Evolutionary conservation across 768 basidiomycete genomes (phyloP).

Genomic region (Coprinellus micaceus): DNA sequence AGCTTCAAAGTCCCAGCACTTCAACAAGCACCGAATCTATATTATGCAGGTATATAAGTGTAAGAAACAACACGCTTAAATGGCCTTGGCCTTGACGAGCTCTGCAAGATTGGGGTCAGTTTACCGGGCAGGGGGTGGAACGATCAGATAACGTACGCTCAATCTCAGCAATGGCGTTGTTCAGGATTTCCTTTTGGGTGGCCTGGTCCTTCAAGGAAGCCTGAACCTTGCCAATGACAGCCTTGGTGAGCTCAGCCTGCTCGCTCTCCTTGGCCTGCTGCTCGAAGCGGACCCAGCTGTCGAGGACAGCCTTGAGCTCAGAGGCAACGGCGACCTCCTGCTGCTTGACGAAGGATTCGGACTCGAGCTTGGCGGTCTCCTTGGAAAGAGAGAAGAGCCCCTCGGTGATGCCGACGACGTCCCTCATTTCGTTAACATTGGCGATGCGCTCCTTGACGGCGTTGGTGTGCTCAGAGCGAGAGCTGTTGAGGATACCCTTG

Average conservation of each 20-base stretch:
- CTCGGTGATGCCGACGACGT: conserved; percentile 88
- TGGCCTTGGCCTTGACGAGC: conserved; percentile 88
- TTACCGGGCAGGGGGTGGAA: neutral
- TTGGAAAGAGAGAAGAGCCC: conserved; percentile 90
- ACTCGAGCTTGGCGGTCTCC: conserved; percentile 92
- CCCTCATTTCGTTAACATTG: conserved; percentile 91
- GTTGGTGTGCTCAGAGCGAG: conserved; percentile 86
- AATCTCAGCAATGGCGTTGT: conserved; percentile 78
- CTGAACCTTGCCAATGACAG: conserved; percentile 85
- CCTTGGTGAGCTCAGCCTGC: conserved; percentile 86
- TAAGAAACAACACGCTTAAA: conserved; percentile 43
- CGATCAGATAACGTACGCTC: conserved; percentile 67
- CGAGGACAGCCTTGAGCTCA: conserved; percentile 91
- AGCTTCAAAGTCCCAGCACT: too few species aligned
- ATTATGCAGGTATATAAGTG: conserved; percentile 15
- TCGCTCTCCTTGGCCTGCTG: conserved; percentile 95
- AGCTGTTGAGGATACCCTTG: conserved; percentile 72
- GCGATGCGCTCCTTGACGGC: conserved; percentile 92
- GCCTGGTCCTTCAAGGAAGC: conserved; percentile 82
- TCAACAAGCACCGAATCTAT: neutral
- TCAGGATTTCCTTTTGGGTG: conserved; percentile 80
- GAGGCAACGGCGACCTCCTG: conserved; percentile 84
- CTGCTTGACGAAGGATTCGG: conserved; percentile 82
- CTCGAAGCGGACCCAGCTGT: conserved; percentile 98
- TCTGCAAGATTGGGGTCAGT: conserved; percentile 39